Base-by-base conservation (phyloP, 208 protist genomes). In the Leishmania aethiopica region DNA sequence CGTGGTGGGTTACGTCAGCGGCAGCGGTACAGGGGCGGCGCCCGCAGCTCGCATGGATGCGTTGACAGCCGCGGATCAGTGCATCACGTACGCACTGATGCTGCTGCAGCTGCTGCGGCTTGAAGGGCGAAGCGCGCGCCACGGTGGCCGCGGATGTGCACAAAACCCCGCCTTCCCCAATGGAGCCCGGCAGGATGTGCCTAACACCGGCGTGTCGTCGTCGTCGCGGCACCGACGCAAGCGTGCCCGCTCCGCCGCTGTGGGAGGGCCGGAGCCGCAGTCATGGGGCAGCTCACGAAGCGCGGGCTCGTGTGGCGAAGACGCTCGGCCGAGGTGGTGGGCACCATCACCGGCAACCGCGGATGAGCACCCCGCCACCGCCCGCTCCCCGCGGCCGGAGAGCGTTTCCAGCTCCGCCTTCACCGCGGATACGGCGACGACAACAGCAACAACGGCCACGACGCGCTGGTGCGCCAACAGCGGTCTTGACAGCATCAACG, bases 351-450 rank as follows among this genome's bases (percentile, higher is more conserved):
- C 42, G 25, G 22, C 69, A 49, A 73, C 3, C 1, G 72, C 32
- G 49, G 32, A n/a, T n/a, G 72, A 22, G 47, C 35, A 17, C 72
- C 72, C 32, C 47, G 6, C 11, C 72, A 22, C 32, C 32, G 72
- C 72, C 5, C 49, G 51, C 45, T 53, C 76, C 53, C 60, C 73
- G 10, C 35, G 25, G 11, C 37, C 67, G 22, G 19, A 37, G 15
- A 84, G 80, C 37, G 67, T 80, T 40, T 80, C 80, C 15, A 79
- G 74, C 64, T 80, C 71, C 40, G 32, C 75, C 53, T 55, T 77
- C 45, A 79, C 60, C 40, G 51, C 73, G 1, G 67, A 71, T 45
- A 84, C 80, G 4, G 72, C 72, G 6, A 72, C 69, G 4, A 55
- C 67, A 7, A n/a, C 57, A 10, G 35, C 57, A 22, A 47, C 59